Conservation (phyloP, 129 eudicot genomes). For the Heracleum sosnowskyi region DNA sequence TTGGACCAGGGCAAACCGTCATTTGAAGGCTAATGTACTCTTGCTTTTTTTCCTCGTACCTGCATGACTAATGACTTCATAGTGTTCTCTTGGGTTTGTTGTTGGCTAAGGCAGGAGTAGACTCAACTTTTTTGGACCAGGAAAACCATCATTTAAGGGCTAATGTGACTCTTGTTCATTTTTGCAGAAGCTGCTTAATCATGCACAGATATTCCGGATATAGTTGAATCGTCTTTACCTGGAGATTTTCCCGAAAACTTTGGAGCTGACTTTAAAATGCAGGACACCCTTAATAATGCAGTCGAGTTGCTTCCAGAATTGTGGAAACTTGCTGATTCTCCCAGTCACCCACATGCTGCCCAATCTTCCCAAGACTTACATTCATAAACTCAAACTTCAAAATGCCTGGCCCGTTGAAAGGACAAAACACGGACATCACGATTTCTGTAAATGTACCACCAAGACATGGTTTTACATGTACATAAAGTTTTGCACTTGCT, state of each 20-base stretch:
- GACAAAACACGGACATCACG: slow-evolving; percentile 87
- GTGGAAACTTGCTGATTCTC: slow-evolving; percentile 82
- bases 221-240: slow-evolving; percentile 92
- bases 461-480: slow-evolving; percentile 81
- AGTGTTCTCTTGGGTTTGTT: not conserved
- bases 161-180: slow-evolving; percentile 18
- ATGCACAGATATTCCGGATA: slow-evolving; percentile 80
- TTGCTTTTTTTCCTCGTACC: slow-evolving; percentile 9
- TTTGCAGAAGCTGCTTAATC: slow-evolving; percentile 93
- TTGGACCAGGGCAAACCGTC: not conserved
- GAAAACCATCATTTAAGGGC: slow-evolving; percentile 14
- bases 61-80: not conserved
- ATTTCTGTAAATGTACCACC: slow-evolving; percentile 86
- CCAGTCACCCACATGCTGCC: slow-evolving; percentile 97
- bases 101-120: not conserved
- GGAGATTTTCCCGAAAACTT: slow-evolving; percentile 84
- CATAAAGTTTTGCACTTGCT: slow-evolving; percentile 61
- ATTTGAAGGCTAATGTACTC: slow-evolving; percentile 21
- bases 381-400: slow-evolving; percentile 65
- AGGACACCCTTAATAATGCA: slow-evolving; percentile 72
- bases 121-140: not conserved
- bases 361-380: slow-evolving; percentile 44
- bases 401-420: slow-evolving; percentile 82
- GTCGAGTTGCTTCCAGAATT: slow-evolving; percentile 89
- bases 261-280: slow-evolving; percentile 73